Base-by-base conservation (phyloP, 2,329 filamentous ascomycete genomes). In the Neofusicoccum cordaticola region DNA sequence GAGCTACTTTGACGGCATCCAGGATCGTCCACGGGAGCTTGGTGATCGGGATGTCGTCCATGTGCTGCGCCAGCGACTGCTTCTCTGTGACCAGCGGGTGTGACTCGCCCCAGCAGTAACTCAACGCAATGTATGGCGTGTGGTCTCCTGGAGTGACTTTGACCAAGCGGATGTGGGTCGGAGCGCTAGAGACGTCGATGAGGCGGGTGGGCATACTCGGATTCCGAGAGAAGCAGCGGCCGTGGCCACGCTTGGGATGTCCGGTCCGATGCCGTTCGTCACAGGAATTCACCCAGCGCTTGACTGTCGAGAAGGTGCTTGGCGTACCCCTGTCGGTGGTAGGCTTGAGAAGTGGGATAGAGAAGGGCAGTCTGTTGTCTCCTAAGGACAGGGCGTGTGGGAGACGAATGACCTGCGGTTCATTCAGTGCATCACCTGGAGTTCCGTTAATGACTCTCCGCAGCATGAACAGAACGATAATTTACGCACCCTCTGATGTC, bases 131-230 rank as follows among this genome's bases (percentile, higher is more conserved):
- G 13, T 61, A 61, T 15, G 57, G 34, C 15, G 44, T 42, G 13
- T 44, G 22, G 19, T 37, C 37, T 19, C 31, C 44, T 37, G 22
- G 44, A 9, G 50, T 37, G 22, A 56, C 44, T 3, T 48, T 31
- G 45, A 51, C 6, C 3, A 64, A 53, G 0, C 42, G 53, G 6
- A 61, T 37, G 15, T 62, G 42, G 8, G 45, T 35, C 6, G 35
- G 63, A 13, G 41, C 51, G 6, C 34, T 53, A 4, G 51, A 48
- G 11, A 64, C 45, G 13, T 60, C 63, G 8, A 64, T 31, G 11
- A 64, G 51, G 7, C 63, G 41, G 7, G 52, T 65, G 8, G 63
- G 63, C 31, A 65, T 35, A 17, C n/a, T 52, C 19, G 53, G 41
- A 17, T 47, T 53, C 42, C 19, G 42, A 3, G 52, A 13, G 39